phyloP scores from a whole-genome alignment of 2,329 filamentous ascomycete genomes.

The Simplicillium sp. region DNA sequence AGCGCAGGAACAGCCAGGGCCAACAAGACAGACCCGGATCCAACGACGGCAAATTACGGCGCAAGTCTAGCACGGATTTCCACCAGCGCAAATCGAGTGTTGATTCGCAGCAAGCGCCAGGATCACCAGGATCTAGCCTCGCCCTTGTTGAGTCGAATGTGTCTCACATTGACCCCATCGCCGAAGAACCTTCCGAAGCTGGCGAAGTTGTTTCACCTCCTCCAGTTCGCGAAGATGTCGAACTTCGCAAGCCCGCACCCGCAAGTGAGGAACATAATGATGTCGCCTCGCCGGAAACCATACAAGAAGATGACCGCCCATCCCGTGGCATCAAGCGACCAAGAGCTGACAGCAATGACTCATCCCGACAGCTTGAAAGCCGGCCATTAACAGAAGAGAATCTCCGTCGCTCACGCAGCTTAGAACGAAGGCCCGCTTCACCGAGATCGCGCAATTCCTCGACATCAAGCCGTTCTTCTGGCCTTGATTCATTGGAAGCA shows the following conservation, averaged over 20 bases:
- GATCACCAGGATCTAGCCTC: too few relatives aligned
- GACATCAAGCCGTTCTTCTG: conserved; percentile 4
- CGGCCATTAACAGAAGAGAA: conserved; percentile 2
- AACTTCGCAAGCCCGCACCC: too few relatives aligned
- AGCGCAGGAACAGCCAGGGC: too few relatives aligned
- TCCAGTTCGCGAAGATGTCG: too few relatives aligned
- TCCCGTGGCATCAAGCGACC: neutral
- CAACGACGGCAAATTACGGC: neutral
- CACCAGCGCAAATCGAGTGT: neutral
- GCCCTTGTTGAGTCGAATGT: too few relatives aligned
- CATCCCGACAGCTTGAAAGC: neutral
- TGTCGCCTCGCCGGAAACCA: neutral
- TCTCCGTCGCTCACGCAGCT: conserved; percentile 1
- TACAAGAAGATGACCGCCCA: neutral
- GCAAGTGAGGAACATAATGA: too few relatives aligned
- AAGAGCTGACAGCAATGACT: neutral
- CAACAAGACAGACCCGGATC: neutral
- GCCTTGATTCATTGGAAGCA: conserved; percentile 6
- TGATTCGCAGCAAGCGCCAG: neutral
- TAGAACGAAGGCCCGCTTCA: conserved; percentile 2
- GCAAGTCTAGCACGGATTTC: neutral
- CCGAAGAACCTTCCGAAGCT: too few relatives aligned
- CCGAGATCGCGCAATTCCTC: conserved; percentile 3
- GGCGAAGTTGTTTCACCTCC: too few relatives aligned
- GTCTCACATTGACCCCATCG: too few relatives aligned